Percentiles rank a stretch among this genome's conserved stretches.
Conservation (phyloP, 2,329 filamentous ascomycete genomes). For the Dissoconium aciculare region DNA sequence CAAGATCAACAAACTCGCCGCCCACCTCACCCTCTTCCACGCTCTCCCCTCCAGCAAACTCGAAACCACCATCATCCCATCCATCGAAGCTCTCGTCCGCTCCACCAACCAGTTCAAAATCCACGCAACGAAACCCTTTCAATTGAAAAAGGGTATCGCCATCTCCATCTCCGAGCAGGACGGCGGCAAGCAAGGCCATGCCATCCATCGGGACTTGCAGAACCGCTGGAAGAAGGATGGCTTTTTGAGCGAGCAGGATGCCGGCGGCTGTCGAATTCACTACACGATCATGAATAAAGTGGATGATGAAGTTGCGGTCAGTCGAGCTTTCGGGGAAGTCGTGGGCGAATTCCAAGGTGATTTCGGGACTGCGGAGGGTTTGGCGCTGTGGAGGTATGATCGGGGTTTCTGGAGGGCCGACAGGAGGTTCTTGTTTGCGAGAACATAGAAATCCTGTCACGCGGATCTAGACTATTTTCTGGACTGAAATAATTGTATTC, state of each 20-base stretch:
- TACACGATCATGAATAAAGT: slow-evolving; percentile 37
- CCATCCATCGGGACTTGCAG: slow-evolving; percentile 25
- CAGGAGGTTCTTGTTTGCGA: slow-evolving; percentile 25
- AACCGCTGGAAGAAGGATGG: slow-evolving; percentile 24
- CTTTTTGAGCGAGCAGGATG: slow-evolving; percentile 31
- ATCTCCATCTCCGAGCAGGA: slow-evolving; percentile 23
- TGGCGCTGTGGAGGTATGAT: slow-evolving; percentile 31
- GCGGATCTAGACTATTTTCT: too few relatives aligned
- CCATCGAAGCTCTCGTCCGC: slow-evolving; percentile 19
- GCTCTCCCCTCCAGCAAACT: slow-evolving; percentile 30
- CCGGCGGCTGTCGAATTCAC: slow-evolving; percentile 26
- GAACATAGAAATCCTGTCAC: too few relatives aligned
- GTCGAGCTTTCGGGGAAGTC: slow-evolving; percentile 25
- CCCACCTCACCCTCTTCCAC: slow-evolving; percentile 34
- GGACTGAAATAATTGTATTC: too few relatives aligned
- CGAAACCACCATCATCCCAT: slow-evolving; percentile 22
- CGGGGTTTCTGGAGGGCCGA: slow-evolving; percentile 28
- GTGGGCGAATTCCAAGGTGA: slow-evolving; percentile 21
- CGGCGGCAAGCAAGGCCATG: slow-evolving; percentile 19
- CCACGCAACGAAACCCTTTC: slow-evolving; percentile 26
- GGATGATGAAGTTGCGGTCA: slow-evolving; percentile 26
- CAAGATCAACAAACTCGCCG: slow-evolving; percentile 29
- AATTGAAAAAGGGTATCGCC: slow-evolving; percentile 29
- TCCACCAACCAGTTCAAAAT: slow-evolving; percentile 25
- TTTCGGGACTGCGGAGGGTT: slow-evolving; percentile 24